Evolutionary conservation across 768 basidiomycete species (phyloP), one percentile per base, ranked within the genome.

Genomic region (Lactarius tabidus): DNA sequence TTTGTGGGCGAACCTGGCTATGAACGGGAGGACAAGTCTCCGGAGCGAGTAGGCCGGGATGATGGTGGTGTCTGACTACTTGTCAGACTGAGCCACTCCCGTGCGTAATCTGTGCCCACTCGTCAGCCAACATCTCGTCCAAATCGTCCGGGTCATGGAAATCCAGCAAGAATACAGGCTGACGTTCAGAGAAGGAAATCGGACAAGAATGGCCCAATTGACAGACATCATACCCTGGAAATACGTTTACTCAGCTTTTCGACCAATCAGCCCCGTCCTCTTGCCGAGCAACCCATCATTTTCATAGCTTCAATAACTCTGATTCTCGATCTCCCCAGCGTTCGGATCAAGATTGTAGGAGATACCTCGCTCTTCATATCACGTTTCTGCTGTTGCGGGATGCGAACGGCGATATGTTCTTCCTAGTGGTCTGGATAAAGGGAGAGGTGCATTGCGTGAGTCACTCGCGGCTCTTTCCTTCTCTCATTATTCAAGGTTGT

Each of bases 381-480:
- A 62, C 67, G 18, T 69, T 62, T 28, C 66, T 59, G 28, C 61
- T 45, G 59, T 36, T 52, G 9, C 59, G 45, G 14, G 55, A 17
- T 14, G 59, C 60, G 31, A 33, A n/a, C n/a, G n/a, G 60, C 43
- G 66, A 71, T 55, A 60, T 54, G 62, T 69, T 74, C 31, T 67
- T 64, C 36, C 38, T 72, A 1, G 69, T 70, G 31, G 65, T 72
- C n/a, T 75, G 75, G 75, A 72, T 71, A 68, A 71, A 70, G n/a
- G 75, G 75, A 0, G 57, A 62, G 1, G 58, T 52, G 7, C 43
- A 68, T 41, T 62, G 57, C 23, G 73, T 71, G 62, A 65, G 74
- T 74, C n/a, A 28, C 39, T 20, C 15, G 3, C 28, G n/a, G n/a
- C n/a, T n/a, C n/a, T 5, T 1, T 7, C 20, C 39, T 23, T 10